Evolutionary conservation across 2,329 filamentous ascomycete genomes (phyloP).

Genomic region (Blumeria hordei): DNA sequence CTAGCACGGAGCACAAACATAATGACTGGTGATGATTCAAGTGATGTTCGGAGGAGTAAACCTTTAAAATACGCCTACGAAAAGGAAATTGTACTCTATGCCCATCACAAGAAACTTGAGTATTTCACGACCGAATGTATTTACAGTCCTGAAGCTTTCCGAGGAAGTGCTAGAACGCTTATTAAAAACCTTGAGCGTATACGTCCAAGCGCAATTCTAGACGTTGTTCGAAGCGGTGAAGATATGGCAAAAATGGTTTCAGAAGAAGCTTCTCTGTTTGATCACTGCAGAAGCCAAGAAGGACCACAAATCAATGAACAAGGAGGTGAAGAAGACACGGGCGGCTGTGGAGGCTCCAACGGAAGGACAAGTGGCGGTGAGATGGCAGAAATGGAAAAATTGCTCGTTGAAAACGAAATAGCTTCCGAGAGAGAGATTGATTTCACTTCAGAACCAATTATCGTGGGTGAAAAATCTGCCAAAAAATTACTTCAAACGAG

Average conservation of each 20-base stretch:
- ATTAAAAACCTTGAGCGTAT: constrained; percentile 94
- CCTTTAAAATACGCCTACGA: constrained; percentile 96
- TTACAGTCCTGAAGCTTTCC: constrained; percentile 90
- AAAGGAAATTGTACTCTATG: constrained; percentile 96
- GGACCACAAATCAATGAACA: constrained; percentile 4
- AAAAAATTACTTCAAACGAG: constrained; percentile 6
- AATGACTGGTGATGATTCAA: constrained; percentile 51
- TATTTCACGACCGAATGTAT: constrained; percentile 98
- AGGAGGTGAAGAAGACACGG: constrained; percentile 22
- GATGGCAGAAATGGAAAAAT: constrained; percentile 61
- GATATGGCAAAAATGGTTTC: constrained; percentile 85
- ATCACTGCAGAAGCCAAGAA: constrained; percentile 22
- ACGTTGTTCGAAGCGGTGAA: constrained; percentile 84
- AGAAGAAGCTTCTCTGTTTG: constrained; percentile 23
- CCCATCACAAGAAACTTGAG: constrained; percentile 86
- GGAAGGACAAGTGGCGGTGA: constrained; percentile 45
- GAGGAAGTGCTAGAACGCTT: constrained; percentile 69
- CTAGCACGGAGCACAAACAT: constrained; percentile 78
- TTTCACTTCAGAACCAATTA: constrained; percentile 21
- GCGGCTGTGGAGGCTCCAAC: constrained; percentile 49
- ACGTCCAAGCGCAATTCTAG: constrained; percentile 76
- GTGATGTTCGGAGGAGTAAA: constrained; percentile 85
- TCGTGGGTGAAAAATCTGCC: constrained; percentile 9
- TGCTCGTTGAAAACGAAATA: constrained; percentile 38
- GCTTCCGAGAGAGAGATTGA: constrained; percentile 41